Conservation (phyloP, 2,329 filamentous ascomycete genomes). For the Colletotrichum nymphaeae region DNA sequence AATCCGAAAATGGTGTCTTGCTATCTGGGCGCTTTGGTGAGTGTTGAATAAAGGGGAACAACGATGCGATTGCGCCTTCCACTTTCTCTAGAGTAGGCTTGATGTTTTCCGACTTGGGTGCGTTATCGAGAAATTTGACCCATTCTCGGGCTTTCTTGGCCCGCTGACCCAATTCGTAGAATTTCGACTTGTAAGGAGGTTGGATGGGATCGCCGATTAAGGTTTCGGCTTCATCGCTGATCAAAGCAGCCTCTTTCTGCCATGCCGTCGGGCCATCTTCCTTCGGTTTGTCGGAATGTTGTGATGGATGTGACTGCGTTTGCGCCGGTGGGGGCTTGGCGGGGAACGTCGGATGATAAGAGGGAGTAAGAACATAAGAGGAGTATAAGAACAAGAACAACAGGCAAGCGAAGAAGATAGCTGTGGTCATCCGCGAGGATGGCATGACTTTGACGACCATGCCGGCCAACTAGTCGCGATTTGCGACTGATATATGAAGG, state of each 20-base stretch:
- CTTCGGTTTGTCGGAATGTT: background rate
- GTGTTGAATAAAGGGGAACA: background rate
- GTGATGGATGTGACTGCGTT: background rate
- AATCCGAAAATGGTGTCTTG: constrained; percentile 34
- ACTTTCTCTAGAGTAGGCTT: background rate
- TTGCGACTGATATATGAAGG: background rate
- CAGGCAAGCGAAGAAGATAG: background rate
- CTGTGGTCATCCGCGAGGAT: background rate
- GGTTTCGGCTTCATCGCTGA: background rate
- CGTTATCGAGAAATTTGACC: constrained; percentile 21
- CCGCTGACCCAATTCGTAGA: constrained; percentile 47
- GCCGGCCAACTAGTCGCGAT: background rate
- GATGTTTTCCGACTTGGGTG: background rate
- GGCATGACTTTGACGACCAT: background rate
- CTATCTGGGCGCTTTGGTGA: constrained; percentile 7
- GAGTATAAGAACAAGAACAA: background rate
- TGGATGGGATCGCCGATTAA: constrained; percentile 42
- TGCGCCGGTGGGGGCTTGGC: background rate
- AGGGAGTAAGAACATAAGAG: background rate
- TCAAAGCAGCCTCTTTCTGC: background rate
- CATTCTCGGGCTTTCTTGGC: constrained; percentile 36
- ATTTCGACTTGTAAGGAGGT: constrained; percentile 43
- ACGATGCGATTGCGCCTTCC: background rate
- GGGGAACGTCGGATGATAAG: background rate
- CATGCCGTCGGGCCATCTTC: background rate